These are phyloP conservation scores for Melocanna baccifera DNA, from an alignment of 176 grass and related monocot genomes.

Conservation along the genomic window DNA sequence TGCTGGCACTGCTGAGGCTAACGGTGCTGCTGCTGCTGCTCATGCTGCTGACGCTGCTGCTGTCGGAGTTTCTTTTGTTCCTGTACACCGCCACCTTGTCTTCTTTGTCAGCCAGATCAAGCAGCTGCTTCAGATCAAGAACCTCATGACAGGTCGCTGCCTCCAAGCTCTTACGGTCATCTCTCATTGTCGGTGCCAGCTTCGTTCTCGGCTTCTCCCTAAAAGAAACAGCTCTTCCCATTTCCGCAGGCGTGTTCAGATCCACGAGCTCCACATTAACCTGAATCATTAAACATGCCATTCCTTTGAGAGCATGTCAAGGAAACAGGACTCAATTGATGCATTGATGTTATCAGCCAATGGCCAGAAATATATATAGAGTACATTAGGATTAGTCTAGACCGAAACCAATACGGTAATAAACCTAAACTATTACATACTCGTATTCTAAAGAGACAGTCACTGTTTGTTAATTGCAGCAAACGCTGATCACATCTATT, in stretches of 20 bases:
- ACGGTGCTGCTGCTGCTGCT: constrained; percentile 41
- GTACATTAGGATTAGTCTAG: background rate
- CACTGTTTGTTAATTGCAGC: background rate
- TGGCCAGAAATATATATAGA: background rate
- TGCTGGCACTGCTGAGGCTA: constrained; percentile 44
- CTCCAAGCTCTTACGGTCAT: constrained; percentile 18
- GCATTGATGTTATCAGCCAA: background rate
- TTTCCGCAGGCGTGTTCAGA: background rate
- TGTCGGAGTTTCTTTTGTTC: constrained; percentile 37
- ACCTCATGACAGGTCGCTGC: constrained; percentile 22
- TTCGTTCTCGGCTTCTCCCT: constrained; percentile 27
- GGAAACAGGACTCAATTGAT: background rate
- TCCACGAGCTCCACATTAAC: constrained; percentile 55
- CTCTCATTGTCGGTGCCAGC: background rate
- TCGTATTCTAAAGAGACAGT: background rate
- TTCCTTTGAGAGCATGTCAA: background rate
- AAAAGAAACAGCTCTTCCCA: background rate
- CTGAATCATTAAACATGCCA: constrained; percentile 27
- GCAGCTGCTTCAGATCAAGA: constrained; percentile 51
- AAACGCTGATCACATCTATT: background rate
- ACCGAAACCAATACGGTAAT: background rate
- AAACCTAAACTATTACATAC: background rate
- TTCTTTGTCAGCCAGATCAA: constrained; percentile 48
- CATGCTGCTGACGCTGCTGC: constrained; percentile 40
- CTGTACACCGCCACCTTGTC: constrained; percentile 36